Evolutionary conservation across 352 stramenopile species (phyloP).

Genomic region (Peronospora destructor): DNA sequence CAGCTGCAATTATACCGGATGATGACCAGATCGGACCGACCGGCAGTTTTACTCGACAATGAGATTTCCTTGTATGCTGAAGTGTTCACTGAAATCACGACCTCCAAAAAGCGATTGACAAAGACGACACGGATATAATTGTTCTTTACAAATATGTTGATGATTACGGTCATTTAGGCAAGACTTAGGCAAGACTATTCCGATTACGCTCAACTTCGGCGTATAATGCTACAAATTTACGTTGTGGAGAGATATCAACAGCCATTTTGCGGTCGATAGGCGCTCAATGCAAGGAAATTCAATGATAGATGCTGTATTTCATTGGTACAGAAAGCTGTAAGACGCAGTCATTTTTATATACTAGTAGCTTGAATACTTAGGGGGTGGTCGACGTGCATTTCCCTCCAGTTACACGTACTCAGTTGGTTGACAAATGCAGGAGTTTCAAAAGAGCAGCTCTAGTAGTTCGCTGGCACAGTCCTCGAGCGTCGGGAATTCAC

Average conservation of each 20-base stretch:
- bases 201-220: not conserved
- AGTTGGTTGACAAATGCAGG: not conserved
- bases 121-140: no score
- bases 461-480: conserved; percentile 61
- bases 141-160: no score
- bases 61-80: no score
- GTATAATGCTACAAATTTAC: no score
- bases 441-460: conserved; percentile 51
- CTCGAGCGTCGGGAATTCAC: conserved; percentile 46
- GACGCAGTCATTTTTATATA: conserved; percentile 20
- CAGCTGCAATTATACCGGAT: no score
- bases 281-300: conserved; percentile 1
- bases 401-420: conserved; percentile 17
- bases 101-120: no score
- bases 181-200: not conserved
- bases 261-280: conserved; percentile 1
- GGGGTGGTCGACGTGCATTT: conserved; percentile 14
- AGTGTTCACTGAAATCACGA: no score
- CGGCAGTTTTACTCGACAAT: no score
- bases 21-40: no score
- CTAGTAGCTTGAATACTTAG: conserved; percentile 27
- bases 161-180: no score
- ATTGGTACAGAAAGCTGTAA: conserved; percentile 27
- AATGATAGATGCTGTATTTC: conserved; percentile 25
- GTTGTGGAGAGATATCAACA: conserved; percentile 1